Evolutionary conservation across 148 eudicot genomes (phyloP).

Genomic region (Cornus florida): DNA sequence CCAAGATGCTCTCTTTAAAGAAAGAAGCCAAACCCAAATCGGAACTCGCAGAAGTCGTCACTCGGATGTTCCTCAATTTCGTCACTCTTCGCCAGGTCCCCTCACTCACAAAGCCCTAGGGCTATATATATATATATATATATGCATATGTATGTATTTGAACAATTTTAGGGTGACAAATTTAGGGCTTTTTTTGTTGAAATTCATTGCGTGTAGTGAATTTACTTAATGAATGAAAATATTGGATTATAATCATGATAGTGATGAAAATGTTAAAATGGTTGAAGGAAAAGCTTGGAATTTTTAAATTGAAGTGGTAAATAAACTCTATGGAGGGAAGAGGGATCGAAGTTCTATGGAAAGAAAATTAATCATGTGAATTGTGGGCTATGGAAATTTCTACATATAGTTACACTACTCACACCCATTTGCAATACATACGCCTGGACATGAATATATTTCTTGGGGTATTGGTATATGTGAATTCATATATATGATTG

Average conservation of each 20-base stretch:
- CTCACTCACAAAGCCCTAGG: neutral
- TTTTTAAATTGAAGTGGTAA: too few species aligned
- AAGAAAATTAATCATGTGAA: neutral
- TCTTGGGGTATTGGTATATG: neutral
- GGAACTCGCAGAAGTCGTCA: slow-evolving; percentile 59
- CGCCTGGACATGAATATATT: neutral
- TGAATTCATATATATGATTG: neutral
- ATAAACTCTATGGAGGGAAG: too few species aligned
- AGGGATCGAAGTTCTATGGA: neutral
- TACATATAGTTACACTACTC: neutral
- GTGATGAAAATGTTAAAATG: neutral
- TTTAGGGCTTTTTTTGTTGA: neutral
- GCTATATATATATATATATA: neutral
- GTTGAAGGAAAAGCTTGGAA: neutral
- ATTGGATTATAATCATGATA: neutral
- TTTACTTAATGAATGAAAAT: neutral
- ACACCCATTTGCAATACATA: neutral
- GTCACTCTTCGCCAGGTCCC: slow-evolving; percentile 86
- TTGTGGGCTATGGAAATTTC: neutral
- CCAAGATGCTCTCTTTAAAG: slow-evolving; percentile 74
- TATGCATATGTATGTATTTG: neutral
- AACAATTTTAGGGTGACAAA: neutral
- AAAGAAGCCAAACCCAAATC: slow-evolving; percentile 54
- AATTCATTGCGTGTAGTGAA: neutral
- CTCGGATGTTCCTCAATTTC: slow-evolving; percentile 80